Evolutionary conservation across 2,329 filamentous ascomycete species (phyloP), one percentile per base, ranked within the genome.

Genomic region (Gyromitra esculenta): DNA sequence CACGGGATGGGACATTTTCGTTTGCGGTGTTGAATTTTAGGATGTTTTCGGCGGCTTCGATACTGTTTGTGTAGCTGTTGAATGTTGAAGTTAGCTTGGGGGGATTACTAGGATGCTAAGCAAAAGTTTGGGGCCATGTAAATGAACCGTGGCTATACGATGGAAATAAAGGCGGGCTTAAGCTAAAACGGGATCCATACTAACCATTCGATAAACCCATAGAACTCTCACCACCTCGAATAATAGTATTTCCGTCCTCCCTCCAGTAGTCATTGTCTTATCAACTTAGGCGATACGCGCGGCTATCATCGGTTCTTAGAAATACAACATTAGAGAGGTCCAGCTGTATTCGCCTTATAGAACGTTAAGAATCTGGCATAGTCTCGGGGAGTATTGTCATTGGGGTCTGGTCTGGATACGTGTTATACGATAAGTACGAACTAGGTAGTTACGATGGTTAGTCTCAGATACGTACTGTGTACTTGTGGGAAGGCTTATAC

Each of bases 271-370:
- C 15, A 45, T n/a, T 9, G 39, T 43, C 31, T 68, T 73, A 35
- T 48, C 31, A 13, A 57, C 57, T 25, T 9, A 8, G n/a, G 43
- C 54, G n/a, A 66, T 41, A 37, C 37, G 43, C n/a, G 13, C 37
- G 62, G 18, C 25, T 18, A 8, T 73, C 62, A 21, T 52, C 62
- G n/a, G 68, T 41, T 5, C 31, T 56, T 15, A 76, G 50, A n/a
- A 76, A 76, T 37, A 76, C 63, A 39, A 68, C 41, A 63, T 76
- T 69, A n/a, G 74, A 71, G 65, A 75, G 57, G 71, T 77, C 39
- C 13, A 7, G 15, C 18, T 1, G 41, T 8, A 9, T 62, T 67
- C 7, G 35, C 25, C n/a, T 66, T 77, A n/a, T 76, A 77, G 41
- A 73, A 76, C 5, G n/a, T 73, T 68, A 2, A 73, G 15, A 9